Evolutionary conservation across 805 yeast genomes (phyloP).

Genomic region (Saccharomycopsis vini): DNA sequence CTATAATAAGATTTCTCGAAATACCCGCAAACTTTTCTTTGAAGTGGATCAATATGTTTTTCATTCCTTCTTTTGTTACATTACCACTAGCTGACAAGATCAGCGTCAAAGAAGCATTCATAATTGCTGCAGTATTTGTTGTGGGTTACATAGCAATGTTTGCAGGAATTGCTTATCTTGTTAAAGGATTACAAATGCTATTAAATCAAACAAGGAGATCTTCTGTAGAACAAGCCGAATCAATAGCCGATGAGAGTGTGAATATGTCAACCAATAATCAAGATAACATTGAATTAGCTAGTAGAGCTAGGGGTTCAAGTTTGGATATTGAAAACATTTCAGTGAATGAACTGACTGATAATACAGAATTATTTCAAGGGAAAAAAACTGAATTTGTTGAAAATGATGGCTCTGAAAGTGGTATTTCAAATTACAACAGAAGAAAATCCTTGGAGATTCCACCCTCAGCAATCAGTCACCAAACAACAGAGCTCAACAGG

Average conservation of each 20-base stretch:
- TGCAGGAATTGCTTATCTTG: constrained; percentile 40
- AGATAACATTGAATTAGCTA: constrained; percentile 13
- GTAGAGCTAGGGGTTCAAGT: constrained; percentile 9
- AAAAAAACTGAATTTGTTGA: too few species aligned
- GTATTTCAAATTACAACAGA: neutral
- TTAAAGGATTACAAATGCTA: constrained; percentile 32
- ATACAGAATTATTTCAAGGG: too few species aligned
- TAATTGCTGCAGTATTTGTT: constrained; percentile 65
- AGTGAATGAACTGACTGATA: neutral
- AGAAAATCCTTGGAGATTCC: neutral
- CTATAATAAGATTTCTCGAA: constrained; percentile 32
- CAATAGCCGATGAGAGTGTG: constrained; percentile 1
- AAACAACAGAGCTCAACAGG: constrained; percentile 4
- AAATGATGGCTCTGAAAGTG: too few species aligned
- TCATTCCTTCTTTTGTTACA: constrained; percentile 68
- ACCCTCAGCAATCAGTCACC: neutral
- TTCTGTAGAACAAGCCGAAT: constrained; percentile 24
- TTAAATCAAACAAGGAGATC: constrained; percentile 21
- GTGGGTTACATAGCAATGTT: constrained; percentile 52
- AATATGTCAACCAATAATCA: neutral
- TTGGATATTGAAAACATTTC: neutral
- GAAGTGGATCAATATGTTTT: constrained; percentile 71
- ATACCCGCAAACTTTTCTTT: constrained; percentile 62
- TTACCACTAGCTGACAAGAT: constrained; percentile 62
- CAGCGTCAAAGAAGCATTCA: constrained; percentile 57